These are phyloP conservation scores for Gnomoniopsis sp. DNA, from an alignment of 2,329 filamentous ascomycete species.

Conservation along the genomic window DNA sequence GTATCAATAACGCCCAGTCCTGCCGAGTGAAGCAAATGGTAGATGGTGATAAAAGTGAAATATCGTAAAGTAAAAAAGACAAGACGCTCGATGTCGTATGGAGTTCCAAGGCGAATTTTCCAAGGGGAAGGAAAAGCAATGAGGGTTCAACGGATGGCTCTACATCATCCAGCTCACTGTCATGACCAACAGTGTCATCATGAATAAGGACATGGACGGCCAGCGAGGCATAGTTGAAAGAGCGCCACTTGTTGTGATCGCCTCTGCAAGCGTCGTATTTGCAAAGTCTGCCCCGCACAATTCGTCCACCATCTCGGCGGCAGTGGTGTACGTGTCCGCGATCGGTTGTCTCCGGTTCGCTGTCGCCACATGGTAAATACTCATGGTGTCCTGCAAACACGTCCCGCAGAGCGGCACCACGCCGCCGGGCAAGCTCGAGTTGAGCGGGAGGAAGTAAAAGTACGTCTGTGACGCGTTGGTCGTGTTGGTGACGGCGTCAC, in stretches of 20 bases:
- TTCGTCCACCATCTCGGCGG: conserved; percentile 71
- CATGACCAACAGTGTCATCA: not conserved
- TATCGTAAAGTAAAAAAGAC: not conserved
- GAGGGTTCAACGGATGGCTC: not conserved
- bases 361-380: conserved; percentile 69
- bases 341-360: conserved; percentile 64
- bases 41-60: not conserved
- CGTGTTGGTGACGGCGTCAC: conserved; percentile 76
- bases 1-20: not conserved
- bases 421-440: conserved; percentile 63
- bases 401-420: conserved; percentile 70
- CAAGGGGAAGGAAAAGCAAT: not conserved
- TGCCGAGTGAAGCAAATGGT: not conserved
- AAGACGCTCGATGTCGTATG: not conserved
- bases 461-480: conserved; percentile 69
- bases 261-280: conserved; percentile 49
- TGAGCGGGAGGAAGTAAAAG: conserved; percentile 82
- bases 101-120: not conserved
- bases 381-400: conserved; percentile 80
- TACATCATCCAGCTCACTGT: conserved; percentile 6
- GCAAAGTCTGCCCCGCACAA: conserved; percentile 57
- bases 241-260: conserved; percentile 23
- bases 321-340: conserved; percentile 63
- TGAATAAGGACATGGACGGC: not conserved
- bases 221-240: not conserved